These are phyloP conservation scores for Dictyostelium capitatum DNA, from an alignment of 78 protist species.

Conservation along the genomic window DNA sequence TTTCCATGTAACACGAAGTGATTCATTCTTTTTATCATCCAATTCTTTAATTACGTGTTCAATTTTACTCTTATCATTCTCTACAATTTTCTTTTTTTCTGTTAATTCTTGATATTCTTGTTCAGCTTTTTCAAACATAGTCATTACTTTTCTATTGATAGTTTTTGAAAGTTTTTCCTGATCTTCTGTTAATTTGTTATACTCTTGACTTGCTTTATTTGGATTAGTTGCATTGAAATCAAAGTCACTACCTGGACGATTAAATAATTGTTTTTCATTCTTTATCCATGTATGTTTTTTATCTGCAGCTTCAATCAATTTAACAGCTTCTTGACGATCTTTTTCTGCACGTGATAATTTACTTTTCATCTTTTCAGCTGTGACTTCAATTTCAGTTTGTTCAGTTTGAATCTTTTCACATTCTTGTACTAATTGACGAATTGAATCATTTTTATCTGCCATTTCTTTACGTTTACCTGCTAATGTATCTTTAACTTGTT, in stretches of 20 bases:
- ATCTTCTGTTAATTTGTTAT: slow-evolving; percentile 55
- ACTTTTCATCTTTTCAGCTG: slow-evolving; percentile 41
- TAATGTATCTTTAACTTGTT: not conserved
- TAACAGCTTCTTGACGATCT: slow-evolving; percentile 52
- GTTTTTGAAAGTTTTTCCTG: slow-evolving; percentile 67
- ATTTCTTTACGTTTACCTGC: not conserved
- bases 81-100: slow-evolving; percentile 90
- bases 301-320: slow-evolving; percentile 2
- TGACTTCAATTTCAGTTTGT: not conserved
- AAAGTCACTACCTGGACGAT: slow-evolving; percentile 74
- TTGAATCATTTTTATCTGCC: slow-evolving; percentile 30
- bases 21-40: slow-evolving; percentile 95
- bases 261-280: slow-evolving; percentile 85
- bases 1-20: slow-evolving; percentile 91
- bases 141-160: slow-evolving; percentile 94
- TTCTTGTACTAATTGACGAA: not conserved
- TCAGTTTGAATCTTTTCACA: not conserved
- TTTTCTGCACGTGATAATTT: not conserved
- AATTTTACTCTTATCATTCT: slow-evolving; percentile 95
- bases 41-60: slow-evolving; percentile 91
- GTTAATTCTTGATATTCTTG: slow-evolving; percentile 94
- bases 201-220: not conserved
- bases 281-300: slow-evolving; percentile 87
- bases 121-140: slow-evolving; percentile 89
- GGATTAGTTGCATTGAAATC: slow-evolving; percentile 79